phyloP scores from a whole-genome alignment of 2,329 filamentous ascomycete genomes.

The Sphaerulina musiva region DNA sequence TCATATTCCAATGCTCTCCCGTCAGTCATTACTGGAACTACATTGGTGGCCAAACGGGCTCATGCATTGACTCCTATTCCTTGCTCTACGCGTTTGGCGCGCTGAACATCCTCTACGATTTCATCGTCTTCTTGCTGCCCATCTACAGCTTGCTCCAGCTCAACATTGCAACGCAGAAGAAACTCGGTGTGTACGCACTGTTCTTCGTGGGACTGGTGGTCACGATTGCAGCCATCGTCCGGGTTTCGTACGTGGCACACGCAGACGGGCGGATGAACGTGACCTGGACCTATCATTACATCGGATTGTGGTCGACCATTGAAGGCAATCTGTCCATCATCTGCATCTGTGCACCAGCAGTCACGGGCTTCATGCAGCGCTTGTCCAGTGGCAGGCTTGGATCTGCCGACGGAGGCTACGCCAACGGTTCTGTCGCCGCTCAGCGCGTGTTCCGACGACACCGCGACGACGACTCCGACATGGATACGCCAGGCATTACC shows the following conservation, averaged over 20 bases:
- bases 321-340: slow-evolving; percentile 20
- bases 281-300: slow-evolving; percentile 20
- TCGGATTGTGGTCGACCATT: slow-evolving; percentile 20
- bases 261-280: slow-evolving; percentile 10
- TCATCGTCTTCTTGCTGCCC: slow-evolving; percentile 20
- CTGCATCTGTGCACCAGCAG: slow-evolving; percentile 22
- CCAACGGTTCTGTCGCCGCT: slow-evolving; percentile 10
- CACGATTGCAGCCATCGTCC: slow-evolving; percentile 15
- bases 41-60: slow-evolving; percentile 9
- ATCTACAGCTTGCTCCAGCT: slow-evolving; percentile 18
- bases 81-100: slow-evolving; percentile 17
- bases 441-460: slow-evolving; percentile 7
- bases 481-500: slow-evolving; percentile 8
- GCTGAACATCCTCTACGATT: slow-evolving; percentile 17
- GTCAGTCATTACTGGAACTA: slow-evolving; percentile 16
- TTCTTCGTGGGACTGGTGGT: slow-evolving; percentile 18
- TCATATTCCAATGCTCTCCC: slow-evolving; percentile 20
- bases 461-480: slow-evolving; percentile 5
- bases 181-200: slow-evolving; percentile 15
- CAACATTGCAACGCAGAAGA: slow-evolving; percentile 17
- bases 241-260: slow-evolving; percentile 16
- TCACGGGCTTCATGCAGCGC: slow-evolving; percentile 14
- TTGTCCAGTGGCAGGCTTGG: slow-evolving; percentile 9
- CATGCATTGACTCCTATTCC: slow-evolving; percentile 13
- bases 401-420: slow-evolving; percentile 1